Evolutionary conservation across 352 stramenopile genomes (phyloP).

Genomic region (Globisporangium nunn): DNA sequence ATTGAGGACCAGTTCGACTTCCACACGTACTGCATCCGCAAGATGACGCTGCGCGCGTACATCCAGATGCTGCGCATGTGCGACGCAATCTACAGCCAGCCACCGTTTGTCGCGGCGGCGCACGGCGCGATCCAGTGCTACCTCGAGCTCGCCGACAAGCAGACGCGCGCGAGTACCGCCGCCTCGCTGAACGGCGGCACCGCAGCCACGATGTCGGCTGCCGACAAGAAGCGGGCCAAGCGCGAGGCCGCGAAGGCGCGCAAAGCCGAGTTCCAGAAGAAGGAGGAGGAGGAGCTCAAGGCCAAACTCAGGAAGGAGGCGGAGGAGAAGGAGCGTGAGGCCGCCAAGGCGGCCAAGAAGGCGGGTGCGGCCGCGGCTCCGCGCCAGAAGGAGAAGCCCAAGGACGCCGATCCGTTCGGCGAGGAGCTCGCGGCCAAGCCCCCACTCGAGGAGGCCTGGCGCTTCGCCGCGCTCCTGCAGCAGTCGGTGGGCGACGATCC

Average conservation of each 20-base stretch:
- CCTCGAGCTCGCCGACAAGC: constrained; percentile 72
- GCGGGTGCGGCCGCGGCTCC: constrained; percentile 24
- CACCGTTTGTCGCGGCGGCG: constrained; percentile 85
- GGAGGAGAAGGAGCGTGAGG: constrained; percentile 64
- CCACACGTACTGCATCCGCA: constrained; percentile 97
- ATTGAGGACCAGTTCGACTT: constrained; percentile 99
- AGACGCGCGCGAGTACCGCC: constrained; percentile 9
- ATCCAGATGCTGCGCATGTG: constrained; percentile 92
- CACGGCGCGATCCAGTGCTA: constrained; percentile 89
- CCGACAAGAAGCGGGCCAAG: constrained; percentile 91
- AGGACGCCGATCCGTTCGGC: constrained; percentile 69
- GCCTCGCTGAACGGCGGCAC: constrained; percentile 45
- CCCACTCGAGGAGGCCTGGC: constrained; percentile 68
- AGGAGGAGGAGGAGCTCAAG: constrained; percentile 66
- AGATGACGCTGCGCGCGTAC: constrained; percentile 96
- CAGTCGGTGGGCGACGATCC: constrained; percentile 46
- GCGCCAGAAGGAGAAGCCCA: constrained; percentile 36
- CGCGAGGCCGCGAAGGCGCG: constrained; percentile 82
- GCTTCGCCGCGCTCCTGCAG: constrained; percentile 68
- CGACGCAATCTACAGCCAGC: constrained; percentile 87
- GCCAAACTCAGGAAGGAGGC: constrained; percentile 72
- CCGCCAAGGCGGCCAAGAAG: constrained; percentile 62
- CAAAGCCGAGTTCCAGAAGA: constrained; percentile 88
- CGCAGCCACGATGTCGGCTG: constrained; percentile 83
- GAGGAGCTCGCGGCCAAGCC: constrained; percentile 65